phyloP scores from a whole-genome alignment of 768 basidiomycete genomes.

The Tylopilus plumbeoviolaceoides region DNA sequence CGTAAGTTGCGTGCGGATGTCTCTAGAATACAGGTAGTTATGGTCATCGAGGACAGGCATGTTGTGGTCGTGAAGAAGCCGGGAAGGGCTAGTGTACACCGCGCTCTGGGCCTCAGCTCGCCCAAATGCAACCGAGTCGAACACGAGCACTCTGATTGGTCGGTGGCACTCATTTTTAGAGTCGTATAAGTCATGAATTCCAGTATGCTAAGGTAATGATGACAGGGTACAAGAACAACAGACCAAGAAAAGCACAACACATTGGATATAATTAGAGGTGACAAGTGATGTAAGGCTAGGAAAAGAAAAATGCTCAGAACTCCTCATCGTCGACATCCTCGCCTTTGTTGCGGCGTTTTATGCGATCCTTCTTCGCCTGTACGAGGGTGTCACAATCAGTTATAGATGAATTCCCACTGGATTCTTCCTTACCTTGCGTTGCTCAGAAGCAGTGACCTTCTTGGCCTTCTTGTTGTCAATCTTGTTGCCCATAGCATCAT shows the following conservation, averaged over 20 bases:
- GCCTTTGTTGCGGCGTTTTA: conserved; percentile 84
- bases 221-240: conserved; percentile 21
- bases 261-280: conserved; percentile 11
- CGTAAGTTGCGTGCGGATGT: conserved; percentile 37
- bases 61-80: conserved; percentile 25
- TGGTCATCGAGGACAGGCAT: conserved; percentile 27
- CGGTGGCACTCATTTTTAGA: background rate
- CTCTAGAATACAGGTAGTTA: conserved; percentile 23
- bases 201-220: conserved; percentile 16
- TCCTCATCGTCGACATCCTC: conserved; percentile 72
- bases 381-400: conserved; percentile 11
- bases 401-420: background rate
- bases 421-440: conserved; percentile 60
- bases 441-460: conserved; percentile 80
- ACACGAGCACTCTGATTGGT: background rate
- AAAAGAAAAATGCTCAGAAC: conserved; percentile 26
- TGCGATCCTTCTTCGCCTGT: conserved; percentile 89
- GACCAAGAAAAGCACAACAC: conserved; percentile 13
- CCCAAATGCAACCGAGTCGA: background rate
- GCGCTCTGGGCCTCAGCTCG: conserved; percentile 5
- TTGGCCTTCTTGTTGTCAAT: conserved; percentile 79
- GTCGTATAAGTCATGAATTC: background rate
- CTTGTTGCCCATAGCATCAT: conserved; percentile 99
- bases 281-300: conserved; percentile 3
- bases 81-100: background rate